Evolutionary conservation across 129 eudicot genomes (phyloP), one percentile per base, ranked within the genome.

Genomic region (Rutidosis leptorrhynchoides): DNA sequence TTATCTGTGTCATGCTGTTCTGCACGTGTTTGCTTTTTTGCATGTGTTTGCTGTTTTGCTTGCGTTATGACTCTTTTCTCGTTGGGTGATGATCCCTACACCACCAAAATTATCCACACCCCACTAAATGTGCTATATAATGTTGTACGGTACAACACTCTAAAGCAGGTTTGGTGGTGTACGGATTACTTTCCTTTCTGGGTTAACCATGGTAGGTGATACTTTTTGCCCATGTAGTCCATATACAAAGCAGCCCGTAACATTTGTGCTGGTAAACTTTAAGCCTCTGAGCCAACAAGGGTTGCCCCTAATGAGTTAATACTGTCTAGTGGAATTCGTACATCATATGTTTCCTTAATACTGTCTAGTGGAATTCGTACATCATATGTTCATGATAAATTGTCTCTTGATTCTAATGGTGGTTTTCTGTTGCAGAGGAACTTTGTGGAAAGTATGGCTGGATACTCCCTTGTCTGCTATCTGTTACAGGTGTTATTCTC

Each of bases 381-480:
- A 25, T 55, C 54, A 69, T 5, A 70, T 57, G 27, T 37, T 72
- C 8, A 7, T 25, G 37, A 56, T 29, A 27, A 19, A 55, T 20
- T 53, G 16, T 75, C 7, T 67, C 33, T 20, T 20, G 43, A 32
- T 74, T 69, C 68, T 58, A 48, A 45, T 77, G 11, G 56, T 68
- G 68, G 24, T 62, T 70, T 73, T 26, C 75, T 53, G 51, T 74
- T 72, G 85, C 90, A 94, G 99, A 86, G 99, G 70, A 94, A 94
- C 80, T 94, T 94, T 78, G 99, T 94, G 63, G 99, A 94, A 81
- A 94, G 99, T 75, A 94, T 94, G 99, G 99, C 99, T 65, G 99
- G 99, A 43, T 94, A 94, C 83, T 94, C 99, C 53, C 84, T 94
- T 35, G 99, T 94, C 53, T 94, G 99, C 94, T 94, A 94, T 76